Evolutionary conservation across 441 rosid species (phyloP).

Genomic region (Mallotus repandus): DNA sequence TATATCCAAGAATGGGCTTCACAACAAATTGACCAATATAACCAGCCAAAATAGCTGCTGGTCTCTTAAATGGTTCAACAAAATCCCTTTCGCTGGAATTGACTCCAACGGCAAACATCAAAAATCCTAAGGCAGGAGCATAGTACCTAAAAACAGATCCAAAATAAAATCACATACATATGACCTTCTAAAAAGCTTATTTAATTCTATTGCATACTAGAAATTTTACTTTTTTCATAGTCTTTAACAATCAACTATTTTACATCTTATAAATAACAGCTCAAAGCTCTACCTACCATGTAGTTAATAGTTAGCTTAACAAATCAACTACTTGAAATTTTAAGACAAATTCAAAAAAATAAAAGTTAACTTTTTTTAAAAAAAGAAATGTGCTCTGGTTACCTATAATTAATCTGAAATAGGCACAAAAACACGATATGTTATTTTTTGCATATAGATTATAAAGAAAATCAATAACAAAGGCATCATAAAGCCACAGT

Average conservation of each 20-base stretch:
- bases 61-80: slow-evolving; percentile 75
- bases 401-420: not conserved
- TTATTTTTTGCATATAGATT: not conserved
- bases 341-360: not conserved
- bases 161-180: slow-evolving; percentile 21
- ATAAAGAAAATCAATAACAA: not conserved
- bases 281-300: not conserved
- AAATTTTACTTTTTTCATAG: not conserved
- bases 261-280: not conserved
- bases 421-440: not conserved
- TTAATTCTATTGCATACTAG: not conserved
- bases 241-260: not conserved
- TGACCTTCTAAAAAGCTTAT: slow-evolving; percentile 1
- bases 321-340: not conserved
- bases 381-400: not conserved
- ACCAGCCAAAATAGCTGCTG: slow-evolving; percentile 66
- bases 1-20: slow-evolving; percentile 84
- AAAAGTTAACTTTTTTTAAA: no score
- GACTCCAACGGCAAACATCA: slow-evolving; percentile 94
- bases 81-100: slow-evolving; percentile 82
- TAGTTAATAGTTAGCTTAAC: not conserved
- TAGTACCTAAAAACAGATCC: slow-evolving; percentile 59
- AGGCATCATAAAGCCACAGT: not conserved
- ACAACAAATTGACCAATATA: slow-evolving; percentile 75
- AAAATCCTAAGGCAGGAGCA: slow-evolving; percentile 84